phyloP scores from a whole-genome alignment of 1,284 basidiomycete genomes.

The Ceratobasidium sp. region DNA sequence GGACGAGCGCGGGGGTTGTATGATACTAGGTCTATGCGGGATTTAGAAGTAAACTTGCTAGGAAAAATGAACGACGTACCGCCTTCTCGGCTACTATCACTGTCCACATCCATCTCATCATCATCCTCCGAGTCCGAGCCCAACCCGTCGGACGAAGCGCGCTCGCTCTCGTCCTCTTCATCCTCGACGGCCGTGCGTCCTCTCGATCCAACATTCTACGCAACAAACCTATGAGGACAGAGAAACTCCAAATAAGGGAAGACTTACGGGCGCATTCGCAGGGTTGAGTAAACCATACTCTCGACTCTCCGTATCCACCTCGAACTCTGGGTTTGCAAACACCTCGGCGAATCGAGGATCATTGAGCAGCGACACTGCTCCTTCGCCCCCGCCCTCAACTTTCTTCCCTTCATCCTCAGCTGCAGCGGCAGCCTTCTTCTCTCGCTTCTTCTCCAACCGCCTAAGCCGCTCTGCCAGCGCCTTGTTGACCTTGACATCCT shows the following conservation, averaged over 20 bases:
- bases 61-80: slow-evolving; percentile 42
- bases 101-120: slow-evolving; percentile 47
- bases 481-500: slow-evolving; percentile 89
- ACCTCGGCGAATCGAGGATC: slow-evolving; percentile 92
- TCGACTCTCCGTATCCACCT: slow-evolving; percentile 85
- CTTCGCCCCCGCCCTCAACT: slow-evolving; percentile 36
- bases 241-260: neutral
- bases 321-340: slow-evolving; percentile 93
- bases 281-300: slow-evolving; percentile 95
- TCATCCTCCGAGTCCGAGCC: slow-evolving; percentile 47
- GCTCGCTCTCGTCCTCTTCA: slow-evolving; percentile 88
- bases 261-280: slow-evolving; percentile 5
- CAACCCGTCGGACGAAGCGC: slow-evolving; percentile 72
- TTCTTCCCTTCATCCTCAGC: slow-evolving; percentile 62
- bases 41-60: slow-evolving; percentile 2
- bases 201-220: slow-evolving; percentile 44
- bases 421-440: slow-evolving; percentile 59
- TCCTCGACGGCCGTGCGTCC: slow-evolving; percentile 80
- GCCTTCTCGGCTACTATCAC: slow-evolving; percentile 54
- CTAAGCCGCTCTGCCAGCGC: slow-evolving; percentile 86
- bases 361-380: slow-evolving; percentile 66
- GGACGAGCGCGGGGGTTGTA: slow-evolving; percentile 48
- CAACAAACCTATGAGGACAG: neutral
- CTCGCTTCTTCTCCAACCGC: slow-evolving; percentile 73
- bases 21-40: slow-evolving; percentile 43